phyloP scores from a whole-genome alignment of 2,329 filamentous ascomycete genomes.

The Penicillium digitatum region DNA sequence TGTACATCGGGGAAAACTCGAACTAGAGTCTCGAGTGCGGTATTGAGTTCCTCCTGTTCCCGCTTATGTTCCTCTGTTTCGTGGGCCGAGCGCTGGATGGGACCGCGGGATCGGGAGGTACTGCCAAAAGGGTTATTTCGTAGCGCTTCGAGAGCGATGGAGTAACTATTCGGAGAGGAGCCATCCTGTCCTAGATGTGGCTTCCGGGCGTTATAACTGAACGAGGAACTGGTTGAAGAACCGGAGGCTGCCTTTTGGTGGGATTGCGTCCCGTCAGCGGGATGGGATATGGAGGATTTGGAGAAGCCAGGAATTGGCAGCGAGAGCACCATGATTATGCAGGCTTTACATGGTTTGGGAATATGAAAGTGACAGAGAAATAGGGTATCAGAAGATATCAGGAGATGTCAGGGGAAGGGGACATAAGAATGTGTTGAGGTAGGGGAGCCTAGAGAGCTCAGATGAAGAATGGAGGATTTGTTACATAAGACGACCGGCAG shows the following conservation, averaged over 20 bases:
- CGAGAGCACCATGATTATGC: slow-evolving; percentile 38
- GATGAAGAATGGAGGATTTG: not conserved
- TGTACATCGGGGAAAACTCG: slow-evolving; percentile 46
- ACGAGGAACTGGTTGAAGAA: slow-evolving; percentile 14
- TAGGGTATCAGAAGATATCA: not conserved
- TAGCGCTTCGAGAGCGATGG: slow-evolving; percentile 43
- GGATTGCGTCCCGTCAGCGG: slow-evolving; percentile 23
- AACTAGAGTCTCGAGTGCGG: slow-evolving; percentile 39
- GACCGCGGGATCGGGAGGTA: slow-evolving; percentile 24
- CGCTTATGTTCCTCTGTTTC: slow-evolving; percentile 31
- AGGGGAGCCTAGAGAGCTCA: not conserved
- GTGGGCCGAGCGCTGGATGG: slow-evolving; percentile 16
- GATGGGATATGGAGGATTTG: slow-evolving; percentile 30
- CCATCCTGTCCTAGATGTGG: slow-evolving; percentile 9
- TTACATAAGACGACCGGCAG: not conserved
- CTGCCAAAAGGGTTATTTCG: slow-evolving; percentile 44
- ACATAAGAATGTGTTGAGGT: not conserved
- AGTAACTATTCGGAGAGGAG: slow-evolving; percentile 23
- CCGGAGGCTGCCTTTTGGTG: slow-evolving; percentile 14
- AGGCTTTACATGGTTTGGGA: slow-evolving; percentile 28
- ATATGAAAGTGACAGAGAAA: not conserved
- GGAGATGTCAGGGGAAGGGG: not conserved
- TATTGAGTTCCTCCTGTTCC: slow-evolving; percentile 42
- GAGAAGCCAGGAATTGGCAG: slow-evolving; percentile 37
- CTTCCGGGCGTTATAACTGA: slow-evolving; percentile 14